Evolutionary conservation across 768 basidiomycete genomes (phyloP), one percentile per base, ranked within the genome.

Genomic region (Pleurotus sapidus): DNA sequence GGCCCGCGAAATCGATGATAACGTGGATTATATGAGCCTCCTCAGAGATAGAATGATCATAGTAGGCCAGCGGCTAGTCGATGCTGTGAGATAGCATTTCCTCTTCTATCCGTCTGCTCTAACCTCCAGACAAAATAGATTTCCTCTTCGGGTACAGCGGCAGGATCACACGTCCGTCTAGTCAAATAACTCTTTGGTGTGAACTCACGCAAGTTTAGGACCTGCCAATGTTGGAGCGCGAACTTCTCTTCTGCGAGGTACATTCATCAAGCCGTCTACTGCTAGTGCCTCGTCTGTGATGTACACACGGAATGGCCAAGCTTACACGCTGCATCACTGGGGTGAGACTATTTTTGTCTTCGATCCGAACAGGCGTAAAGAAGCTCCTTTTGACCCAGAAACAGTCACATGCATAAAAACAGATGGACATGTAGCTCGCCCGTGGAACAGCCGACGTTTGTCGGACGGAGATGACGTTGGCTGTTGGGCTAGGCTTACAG

Each of bases 41-140:
- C 66, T 81, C 57, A 68, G 63, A 59, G 63, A 61, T 24, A 71
- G 70, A 58, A 59, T 81, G 15, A 61, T 51, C 37, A 39, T 49
- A 15, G 53, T 65, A 8, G 70, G 70, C 2, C 55, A 59, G 38
- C 56, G 59, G 40, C 53, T 77, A 15, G 51, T 74, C 18, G 59
- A 64, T 14, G 61, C 70, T 66, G 73, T 74, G 34, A 59, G 55
- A 20, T 3, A 27, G 6, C 15, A 25, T n/a, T 24, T 51, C 49
- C 27, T 43, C 18, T 27, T 30, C 50, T 8, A n/a, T n/a, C 48
- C n/a, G 8, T 7, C 20, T 11, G 24, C 20, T 25, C n/a, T 49
- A 9, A 18, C 17, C 43, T 17, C 20, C 11, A 3, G 43, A 43
- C 38, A 46, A 30, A 34, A 30, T 49, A 46, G 30, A 38, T 23